Base-by-base conservation (phyloP, 371 early-diverging fungal genomes). In the Actinomucor elegans region DNA sequence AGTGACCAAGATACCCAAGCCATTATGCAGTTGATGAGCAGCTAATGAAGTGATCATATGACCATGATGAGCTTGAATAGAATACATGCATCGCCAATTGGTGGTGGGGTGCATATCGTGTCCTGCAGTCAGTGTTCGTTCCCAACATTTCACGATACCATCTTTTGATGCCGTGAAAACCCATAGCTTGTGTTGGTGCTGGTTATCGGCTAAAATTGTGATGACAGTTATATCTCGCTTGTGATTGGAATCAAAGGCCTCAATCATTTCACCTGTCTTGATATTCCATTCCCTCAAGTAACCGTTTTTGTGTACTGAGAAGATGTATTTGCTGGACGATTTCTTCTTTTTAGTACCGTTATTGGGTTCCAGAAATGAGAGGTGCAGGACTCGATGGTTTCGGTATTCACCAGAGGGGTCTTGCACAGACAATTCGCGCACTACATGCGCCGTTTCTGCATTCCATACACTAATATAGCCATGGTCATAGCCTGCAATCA, bases 271-370 rank as follows among this genome's bases (percentile, higher is more conserved):
- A 2, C 75, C 75, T 14, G 61, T 55, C 3, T 57, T 34, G 37
- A 74, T 35, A 37, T 74, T 58, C 71, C 75, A 74, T 52, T 74
- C 75, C 0, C 64, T 46, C 4, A 74, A 28, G 20, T 44, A 43
- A 6, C 75, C 71, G 33, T 63, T 64, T 37, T 57, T 67, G 49
- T 74, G 61, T 4, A 67, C 71, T 5, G 75, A 60, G 4, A 74
- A 5, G 8, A 48, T 9, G 17, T 23, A 12, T n/a, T 24, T 26
- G 23, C 15, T 42, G 42, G n/a, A n/a, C n/a, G n/a, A n/a, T n/a
- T n/a, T n/a, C n/a, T n/a, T n/a, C n/a, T n/a, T n/a, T n/a, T n/a
- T n/a, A n/a, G n/a, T 23, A 41, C 20, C 18, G 40, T 14, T 36
- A 9, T 18, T 15, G 6, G 6, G 12, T 18, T 44, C 31, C 4